Base-by-base conservation (phyloP, 805 yeast species). In the Schwanniomyces yamadae region DNA sequence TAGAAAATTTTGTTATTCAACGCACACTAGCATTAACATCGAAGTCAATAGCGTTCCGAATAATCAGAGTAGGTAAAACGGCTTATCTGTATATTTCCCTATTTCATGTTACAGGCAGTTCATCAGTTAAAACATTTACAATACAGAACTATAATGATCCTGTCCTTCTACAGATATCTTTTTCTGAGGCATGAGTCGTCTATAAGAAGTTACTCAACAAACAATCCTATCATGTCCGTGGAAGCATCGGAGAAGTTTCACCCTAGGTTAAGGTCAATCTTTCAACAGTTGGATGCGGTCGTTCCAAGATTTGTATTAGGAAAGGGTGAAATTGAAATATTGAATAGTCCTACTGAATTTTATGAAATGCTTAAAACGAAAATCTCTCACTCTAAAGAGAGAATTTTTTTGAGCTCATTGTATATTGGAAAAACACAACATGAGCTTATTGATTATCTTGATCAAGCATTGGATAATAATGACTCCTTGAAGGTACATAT, bases 371-470 rank as follows among this genome's bases (percentile, higher is more conserved):
- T 93, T 34, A 85, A 80, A 49, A 30, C 49, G 2, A 84, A 83
- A 48, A 90, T 91, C 13, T 44, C 59, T 3, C 33, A 51, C 1
- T 91, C 98, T 1, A 60, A 83, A 36, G 42, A 60, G 5, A 69
- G 95, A 28, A 71, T 93, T 7, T 93, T 89, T 50, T 70, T 93
- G 23, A 83, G 96, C 4, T 82, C 96, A 1, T 66, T 93, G 26
- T 93, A 93, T 55, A 70, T 93, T 31, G 99, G 99, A 2, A 84
- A 82, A 48, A 58, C 78, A 1, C 95, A 93, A 57, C 63, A 73
- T 32, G 98, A 91, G 41, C 71, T 93, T 17, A 68, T 90, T 10
- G 69, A 72, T 6, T 75, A 82, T 42, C 45, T 93, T 4, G 72
- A 73, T 10, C 57, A 63, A 5, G 90, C 96, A 0, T 57, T 93